Base-by-base conservation (phyloP, 2,329 filamentous ascomycete species). In the Aspergillus tamarii region DNA sequence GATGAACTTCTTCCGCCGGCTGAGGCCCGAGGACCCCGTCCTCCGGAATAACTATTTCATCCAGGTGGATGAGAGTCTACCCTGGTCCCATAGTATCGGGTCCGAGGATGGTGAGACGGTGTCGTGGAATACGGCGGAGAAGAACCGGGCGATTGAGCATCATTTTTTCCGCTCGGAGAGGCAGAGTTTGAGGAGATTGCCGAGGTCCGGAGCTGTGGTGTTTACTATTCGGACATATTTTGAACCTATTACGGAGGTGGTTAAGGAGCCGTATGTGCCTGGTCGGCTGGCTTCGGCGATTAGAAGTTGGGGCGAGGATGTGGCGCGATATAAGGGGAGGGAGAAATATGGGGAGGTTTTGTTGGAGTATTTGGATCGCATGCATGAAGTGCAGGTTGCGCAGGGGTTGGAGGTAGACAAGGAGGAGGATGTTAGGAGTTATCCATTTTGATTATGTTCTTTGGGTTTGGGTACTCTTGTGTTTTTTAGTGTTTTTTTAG, bases 191-290 rank as follows among this genome's bases (percentile, higher is more conserved):
- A 80, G 91, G 14, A 78, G 91, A 56, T 80, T 90, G 63, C 88
- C 88, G 4, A 82, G 78, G 67, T 83, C 81, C 0, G 85, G 86
- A 0, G 87, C 82, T 0, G 81, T 89, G 1, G 86, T 89, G 4
- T 94, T 94, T 71, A 94, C 91, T 0, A 92, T 94, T 57, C 82
- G 91, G 14, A 94, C 91, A 0, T 94, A 94, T 75, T 93, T 94
- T 72, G 85, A 89, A 64, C 90, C 90, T 0, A 78, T 94, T 34
- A 88, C 84, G 0, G 87, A 89, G 19, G 85, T 94, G 63, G 88
- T 80, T 0, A 76, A 87, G 74, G 91, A 94, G 78, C 86, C 88
- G 21, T 91, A 91, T 74, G 91, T 96, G 0, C 92, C 92, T 0
- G 92, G 92, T 0, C 78, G 92, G 39, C 76, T 96, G 71, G 92